Conservation (phyloP, 2,329 filamentous ascomycete genomes). For the Byssoonygena ceratinophila region DNA sequence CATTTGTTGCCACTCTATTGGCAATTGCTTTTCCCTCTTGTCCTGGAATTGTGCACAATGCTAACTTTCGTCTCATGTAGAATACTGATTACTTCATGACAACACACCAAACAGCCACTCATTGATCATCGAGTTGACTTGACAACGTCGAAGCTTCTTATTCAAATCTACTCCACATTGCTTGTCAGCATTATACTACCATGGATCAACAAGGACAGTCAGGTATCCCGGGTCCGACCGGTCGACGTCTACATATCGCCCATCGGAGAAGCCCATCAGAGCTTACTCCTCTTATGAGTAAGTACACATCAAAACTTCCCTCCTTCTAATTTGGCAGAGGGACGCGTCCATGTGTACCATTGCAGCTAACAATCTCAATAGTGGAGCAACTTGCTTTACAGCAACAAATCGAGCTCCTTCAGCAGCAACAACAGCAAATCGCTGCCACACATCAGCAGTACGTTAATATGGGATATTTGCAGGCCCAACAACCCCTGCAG, state of each 20-base stretch:
- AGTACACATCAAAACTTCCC: too few relatives aligned
- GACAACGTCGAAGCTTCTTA: slow-evolving; percentile 2
- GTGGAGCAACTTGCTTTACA: slow-evolving; percentile 93
- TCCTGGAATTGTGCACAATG: too few relatives aligned
- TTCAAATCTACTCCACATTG: background rate
- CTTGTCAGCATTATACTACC: slow-evolving; percentile 11
- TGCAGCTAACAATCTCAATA: slow-evolving; percentile 28
- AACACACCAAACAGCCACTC: slow-evolving; percentile 3
- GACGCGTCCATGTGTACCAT: background rate
- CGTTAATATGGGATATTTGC: slow-evolving; percentile 70
- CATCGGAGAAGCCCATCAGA: slow-evolving; percentile 89
- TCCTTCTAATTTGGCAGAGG: background rate
- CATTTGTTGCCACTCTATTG: background rate
- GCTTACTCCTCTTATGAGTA: slow-evolving; percentile 88
- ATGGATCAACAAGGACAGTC: slow-evolving; percentile 52
- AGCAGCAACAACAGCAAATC: slow-evolving; percentile 97
- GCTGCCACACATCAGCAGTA: slow-evolving; percentile 95
- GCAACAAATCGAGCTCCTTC: slow-evolving; percentile 86
- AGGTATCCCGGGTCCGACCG: slow-evolving; percentile 53
- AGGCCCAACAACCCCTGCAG: slow-evolving; percentile 68
- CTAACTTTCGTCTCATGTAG: slow-evolving; percentile 9
- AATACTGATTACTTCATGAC: background rate
- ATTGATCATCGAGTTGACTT: slow-evolving; percentile 7
- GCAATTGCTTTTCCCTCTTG: too few relatives aligned
- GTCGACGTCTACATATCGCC: slow-evolving; percentile 82